Evolutionary conservation across 768 basidiomycete genomes (phyloP).

Genomic region (Kwoniella europaea): DNA sequence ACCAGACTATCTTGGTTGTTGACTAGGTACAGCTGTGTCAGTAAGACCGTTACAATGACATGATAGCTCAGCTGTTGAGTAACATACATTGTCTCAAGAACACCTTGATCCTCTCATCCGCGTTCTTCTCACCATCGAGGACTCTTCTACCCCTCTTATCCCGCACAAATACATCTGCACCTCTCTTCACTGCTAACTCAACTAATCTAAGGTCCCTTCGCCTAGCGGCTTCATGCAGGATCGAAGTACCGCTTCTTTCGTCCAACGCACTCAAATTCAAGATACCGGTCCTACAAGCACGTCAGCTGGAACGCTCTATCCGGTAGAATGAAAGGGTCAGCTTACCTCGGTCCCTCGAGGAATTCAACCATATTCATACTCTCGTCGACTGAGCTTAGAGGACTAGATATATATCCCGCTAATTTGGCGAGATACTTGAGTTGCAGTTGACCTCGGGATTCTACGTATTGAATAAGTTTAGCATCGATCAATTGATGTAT

Average conservation of each 20-base stretch:
- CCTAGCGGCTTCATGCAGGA: constrained; percentile 82
- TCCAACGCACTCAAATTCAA: constrained; percentile 82
- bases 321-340: too few species aligned
- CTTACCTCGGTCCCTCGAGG: constrained; percentile 45
- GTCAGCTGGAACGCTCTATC: too few species aligned
- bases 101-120: constrained; percentile 75
- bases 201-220: constrained; percentile 79
- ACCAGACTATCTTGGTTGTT: constrained; percentile 80
- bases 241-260: constrained; percentile 72
- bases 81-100: constrained; percentile 81
- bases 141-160: constrained; percentile 74
- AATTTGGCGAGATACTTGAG: constrained; percentile 72
- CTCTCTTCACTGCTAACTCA: constrained; percentile 80
- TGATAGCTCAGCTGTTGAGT: background rate
- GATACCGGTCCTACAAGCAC: constrained; percentile 69
- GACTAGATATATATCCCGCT: constrained; percentile 68
- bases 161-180: constrained; percentile 85
- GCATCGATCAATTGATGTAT: too few species aligned
- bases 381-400: constrained; percentile 60
- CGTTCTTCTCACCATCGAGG: constrained; percentile 69
- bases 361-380: constrained; percentile 38
- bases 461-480: constrained; percentile 46
- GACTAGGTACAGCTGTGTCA: constrained; percentile 60
- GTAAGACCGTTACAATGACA: background rate
- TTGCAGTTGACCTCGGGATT: constrained; percentile 70